Base-by-base conservation (phyloP, 1,284 basidiomycete species). In the Sparassis latifolia region DNA sequence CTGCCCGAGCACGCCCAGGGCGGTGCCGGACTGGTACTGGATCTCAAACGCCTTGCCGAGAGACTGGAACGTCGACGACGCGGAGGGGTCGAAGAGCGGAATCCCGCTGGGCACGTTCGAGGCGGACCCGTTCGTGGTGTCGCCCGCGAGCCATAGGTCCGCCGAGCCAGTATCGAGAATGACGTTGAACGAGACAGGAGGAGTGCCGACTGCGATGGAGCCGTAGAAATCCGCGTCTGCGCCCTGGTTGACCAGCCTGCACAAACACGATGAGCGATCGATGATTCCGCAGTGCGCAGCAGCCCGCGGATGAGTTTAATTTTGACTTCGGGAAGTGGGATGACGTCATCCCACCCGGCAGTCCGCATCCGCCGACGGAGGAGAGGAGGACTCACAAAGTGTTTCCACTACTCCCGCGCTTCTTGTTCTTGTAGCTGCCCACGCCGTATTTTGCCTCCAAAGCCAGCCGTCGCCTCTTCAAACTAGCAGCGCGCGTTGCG, bases 121-220 rank as follows among this genome's bases (percentile, higher is more conserved):
- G 20, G 20, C 20, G 20, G 20, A 20, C 20, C 20, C 20, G 20
- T 20, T 20, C 20, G 20, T 20, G 20, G 20, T 20, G 20, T 42
- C 33, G 3, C 38, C 48, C 20, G 66, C 63, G 3, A 67, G 44
- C 66, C 66, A 67, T 6, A 67, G 53, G 44, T 67, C 66, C 70
- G 71, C 63, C 28, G 82, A 84, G 4, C 84, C 84, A 0, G 84
- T 86, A 62, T 86, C 77, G 28, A 79, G 58, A n/a, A 74, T 57
- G 42, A 74, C 67, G 49, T 74, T 55, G 41, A 66, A 73, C 3
- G 71, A 66, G 2, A 63, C 58, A 0, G 66, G 60, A 31, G 71
- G 71, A 1, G 71, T 73, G 30, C 71, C 71, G 33, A 73, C 63
- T 12, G 72, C 71, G 49, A 73, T 47, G 42, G 72, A 66, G 37